A percentile compares a stretch with the other conserved stretches of the same genome.
phyloP scores from a whole-genome alignment of 2,329 filamentous ascomycete genomes.

The Aspergillus sp. region DNA sequence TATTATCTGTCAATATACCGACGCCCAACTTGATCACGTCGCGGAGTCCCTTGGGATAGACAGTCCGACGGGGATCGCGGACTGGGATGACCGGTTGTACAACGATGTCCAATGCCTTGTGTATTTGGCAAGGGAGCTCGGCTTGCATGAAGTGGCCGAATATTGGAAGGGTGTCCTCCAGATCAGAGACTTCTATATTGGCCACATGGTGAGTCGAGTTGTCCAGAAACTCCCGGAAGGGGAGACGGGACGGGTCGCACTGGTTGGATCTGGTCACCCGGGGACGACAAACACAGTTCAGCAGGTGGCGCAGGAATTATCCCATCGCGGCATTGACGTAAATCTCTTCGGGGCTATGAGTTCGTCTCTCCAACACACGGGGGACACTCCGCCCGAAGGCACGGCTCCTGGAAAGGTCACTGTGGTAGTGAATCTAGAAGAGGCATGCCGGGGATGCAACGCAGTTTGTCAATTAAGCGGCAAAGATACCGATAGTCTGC shows the following conservation, averaged over 20 bases:
- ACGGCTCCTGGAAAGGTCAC: neutral
- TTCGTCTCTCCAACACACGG: neutral
- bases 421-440: neutral
- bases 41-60: slow-evolving; percentile 10
- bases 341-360: neutral
- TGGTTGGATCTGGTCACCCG: neutral
- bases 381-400: neutral
- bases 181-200: slow-evolving; percentile 5
- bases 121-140: slow-evolving; percentile 17
- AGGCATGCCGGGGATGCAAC: neutral
- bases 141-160: slow-evolving; percentile 15
- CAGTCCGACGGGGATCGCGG: slow-evolving; percentile 1
- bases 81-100: neutral
- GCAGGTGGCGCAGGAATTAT: neutral
- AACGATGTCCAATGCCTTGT: slow-evolving; percentile 17
- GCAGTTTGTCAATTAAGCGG: neutral
- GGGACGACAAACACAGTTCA: neutral
- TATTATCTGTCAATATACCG: slow-evolving; percentile 12
- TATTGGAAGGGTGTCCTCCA: slow-evolving; percentile 17
- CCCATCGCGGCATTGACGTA: neutral
- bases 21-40: slow-evolving; percentile 15
- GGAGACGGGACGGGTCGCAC: neutral
- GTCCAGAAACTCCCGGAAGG: neutral
- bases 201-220: neutral
- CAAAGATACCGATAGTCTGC: neutral